These are phyloP conservation scores for Periconia sp. DNA, from an alignment of 2,329 filamentous ascomycete species.

Conservation along the genomic window DNA sequence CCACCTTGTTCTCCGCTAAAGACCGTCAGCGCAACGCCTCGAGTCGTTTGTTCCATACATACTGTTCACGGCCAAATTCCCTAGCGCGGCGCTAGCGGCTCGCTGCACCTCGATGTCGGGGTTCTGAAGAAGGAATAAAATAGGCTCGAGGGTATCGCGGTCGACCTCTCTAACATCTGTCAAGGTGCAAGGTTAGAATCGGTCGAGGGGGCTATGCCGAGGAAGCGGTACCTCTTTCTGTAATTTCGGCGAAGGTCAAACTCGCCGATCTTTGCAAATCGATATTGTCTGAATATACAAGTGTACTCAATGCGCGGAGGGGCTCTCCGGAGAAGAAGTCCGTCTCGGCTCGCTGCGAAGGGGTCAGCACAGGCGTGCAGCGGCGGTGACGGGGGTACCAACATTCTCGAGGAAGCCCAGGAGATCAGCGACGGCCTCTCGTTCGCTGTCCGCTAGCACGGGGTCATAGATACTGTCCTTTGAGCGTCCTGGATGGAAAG, in stretches of 20 bases:
- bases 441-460: constrained; percentile 91
- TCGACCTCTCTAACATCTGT: constrained; percentile 96
- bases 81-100: constrained; percentile 92
- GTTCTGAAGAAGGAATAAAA: constrained; percentile 92
- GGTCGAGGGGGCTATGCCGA: constrained; percentile 8
- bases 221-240: constrained; percentile 81
- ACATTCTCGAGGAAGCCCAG: constrained; percentile 97
- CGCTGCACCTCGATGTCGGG: constrained; percentile 96
- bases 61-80: constrained; percentile 98
- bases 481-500: constrained; percentile 45
- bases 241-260: constrained; percentile 98
- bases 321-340: constrained; percentile 98
- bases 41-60: constrained; percentile 32
- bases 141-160: constrained; percentile 91
- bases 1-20: constrained; percentile 95
- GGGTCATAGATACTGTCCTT: constrained; percentile 56
- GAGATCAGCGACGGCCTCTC: constrained; percentile 94
- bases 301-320: constrained; percentile 87
- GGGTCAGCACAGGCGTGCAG: constrained; percentile 39
- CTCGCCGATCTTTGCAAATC: constrained; percentile 97
- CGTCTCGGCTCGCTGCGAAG: constrained; percentile 81
- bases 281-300: constrained; percentile 98
- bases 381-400: constrained; percentile 38
- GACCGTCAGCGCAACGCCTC: constrained; percentile 49
- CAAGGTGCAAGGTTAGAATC: constrained; percentile 20